Evolutionary conservation across 192 early-diverging fungal genomes (phyloP).

Genomic region (Coemansia sp.): DNA sequence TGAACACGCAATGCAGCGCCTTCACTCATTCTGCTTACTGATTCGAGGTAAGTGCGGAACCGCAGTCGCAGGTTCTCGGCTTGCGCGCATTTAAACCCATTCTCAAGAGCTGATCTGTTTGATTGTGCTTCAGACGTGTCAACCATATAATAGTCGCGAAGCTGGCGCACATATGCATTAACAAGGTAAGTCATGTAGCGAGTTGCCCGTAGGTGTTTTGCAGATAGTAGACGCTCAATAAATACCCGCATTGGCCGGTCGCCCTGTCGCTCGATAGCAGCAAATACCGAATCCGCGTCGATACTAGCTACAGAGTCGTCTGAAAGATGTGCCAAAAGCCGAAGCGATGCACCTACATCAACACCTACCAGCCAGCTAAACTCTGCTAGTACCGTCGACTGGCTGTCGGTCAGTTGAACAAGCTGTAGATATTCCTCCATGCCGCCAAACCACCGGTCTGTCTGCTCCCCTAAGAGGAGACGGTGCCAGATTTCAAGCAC

Average conservation of each 20-base stretch:
- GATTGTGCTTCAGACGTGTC: not conserved
- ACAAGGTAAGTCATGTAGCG: constrained; percentile 47
- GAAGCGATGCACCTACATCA: constrained; percentile 17
- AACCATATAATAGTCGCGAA: constrained; percentile 17
- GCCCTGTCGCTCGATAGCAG: constrained; percentile 10
- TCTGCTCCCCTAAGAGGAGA: constrained; percentile 20
- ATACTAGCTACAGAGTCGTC: constrained; percentile 21
- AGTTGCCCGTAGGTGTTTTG: constrained; percentile 25
- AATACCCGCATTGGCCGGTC: constrained; percentile 24
- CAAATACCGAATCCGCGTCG: constrained; percentile 32
- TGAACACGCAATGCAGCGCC: constrained; percentile 23
- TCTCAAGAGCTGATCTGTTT: constrained; percentile 8
- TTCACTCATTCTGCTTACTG: not conserved
- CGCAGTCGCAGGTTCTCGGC: constrained; percentile 29
- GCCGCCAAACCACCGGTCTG: constrained; percentile 31
- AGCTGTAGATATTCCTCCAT: constrained; percentile 36
- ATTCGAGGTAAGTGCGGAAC: constrained; percentile 20
- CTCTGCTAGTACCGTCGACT: constrained; percentile 19
- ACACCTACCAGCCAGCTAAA: constrained; percentile 26
- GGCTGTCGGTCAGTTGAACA: constrained; percentile 7
- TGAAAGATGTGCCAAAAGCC: constrained; percentile 9
- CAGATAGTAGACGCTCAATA: constrained; percentile 40
- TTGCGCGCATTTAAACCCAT: constrained; percentile 24
- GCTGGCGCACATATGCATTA: constrained; percentile 40
- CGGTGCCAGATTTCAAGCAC: constrained; percentile 39